Base-by-base conservation (phyloP, 2,329 filamentous ascomycete genomes). In the Metarhizium sp. region DNA sequence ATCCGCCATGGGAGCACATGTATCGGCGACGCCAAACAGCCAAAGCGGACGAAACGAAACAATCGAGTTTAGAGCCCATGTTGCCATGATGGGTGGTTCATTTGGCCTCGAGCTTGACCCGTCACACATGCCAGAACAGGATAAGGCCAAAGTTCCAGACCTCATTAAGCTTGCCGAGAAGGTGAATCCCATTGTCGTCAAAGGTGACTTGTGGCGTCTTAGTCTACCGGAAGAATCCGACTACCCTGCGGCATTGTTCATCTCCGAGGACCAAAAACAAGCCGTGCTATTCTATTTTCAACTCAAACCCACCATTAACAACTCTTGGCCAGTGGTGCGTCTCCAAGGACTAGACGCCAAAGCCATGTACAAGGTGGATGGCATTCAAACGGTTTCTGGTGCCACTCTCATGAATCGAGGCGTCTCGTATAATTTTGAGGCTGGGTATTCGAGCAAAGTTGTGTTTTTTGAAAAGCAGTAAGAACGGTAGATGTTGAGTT, bases 71-170 rank as follows among this genome's bases (percentile, higher is more conserved):
- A 80, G 84, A 38, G 81, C 79, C 0, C 82, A 86, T 55, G 83
- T 86, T 0, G 84, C 84, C 6, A 81, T 85, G 72, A 86, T 86
- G 83, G 84, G 84, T 55, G 83, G 83, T 2, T 84, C 80, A 0
- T 86, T 86, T 60, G 84, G 84, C 0, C 75, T 86, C 11, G 83
- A 87, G 63, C 74, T 87, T 7, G 75, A 85, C 62, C 84, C 83
- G 0, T 69, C 68, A 0, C 71, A 77, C 7, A 74, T 84, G 6
- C 67, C 68, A 0, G 71, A 71, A 0, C 75, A 76, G 13, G 83
- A 86, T n/a, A 72, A 69, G 50, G 73, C 69, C 0, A 71, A 73
- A 34, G 73, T 87, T 0, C 82, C 83, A 0, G 71, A 63, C 0
- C 70, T 86, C 1, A 78, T 87, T 56, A 70, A 67, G 0, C 70